Evolutionary conservation across 148 eudicot species (phyloP).

Genomic region (Oxyria digyna): DNA sequence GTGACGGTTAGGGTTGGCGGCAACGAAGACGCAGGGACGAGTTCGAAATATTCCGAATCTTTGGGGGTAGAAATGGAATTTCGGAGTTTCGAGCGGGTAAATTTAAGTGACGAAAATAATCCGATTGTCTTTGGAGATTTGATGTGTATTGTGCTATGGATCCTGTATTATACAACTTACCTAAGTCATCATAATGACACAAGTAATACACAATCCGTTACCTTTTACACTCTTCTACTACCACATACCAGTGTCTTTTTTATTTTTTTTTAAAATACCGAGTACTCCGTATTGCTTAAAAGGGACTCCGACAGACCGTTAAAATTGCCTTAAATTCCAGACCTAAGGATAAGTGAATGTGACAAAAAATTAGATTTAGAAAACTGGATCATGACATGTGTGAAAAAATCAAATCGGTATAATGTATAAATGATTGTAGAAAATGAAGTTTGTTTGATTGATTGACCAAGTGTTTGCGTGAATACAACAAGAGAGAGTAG

Average conservation of each 20-base stretch:
- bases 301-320: neutral
- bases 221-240: neutral
- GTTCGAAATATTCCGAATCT: conserved; percentile 16
- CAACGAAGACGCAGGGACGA: conserved; percentile 9
- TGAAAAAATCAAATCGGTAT: neutral
- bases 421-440: neutral
- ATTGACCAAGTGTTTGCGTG: conserved; percentile 2
- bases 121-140: neutral
- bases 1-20: conserved; percentile 29
- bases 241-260: neutral
- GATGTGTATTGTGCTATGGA: neutral
- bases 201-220: neutral
- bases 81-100: neutral
- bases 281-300: too few species aligned
- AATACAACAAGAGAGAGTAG: neutral
- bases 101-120: neutral
- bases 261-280: too few species aligned
- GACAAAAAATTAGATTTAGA: neutral
- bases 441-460: neutral
- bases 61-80: neutral
- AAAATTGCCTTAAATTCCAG: neutral
- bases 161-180: neutral
- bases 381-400: neutral
- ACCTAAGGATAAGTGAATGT: neutral
- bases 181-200: neutral